A percentile compares a stretch with the other conserved stretches of the same genome.
Evolutionary conservation across 2,329 filamentous ascomycete genomes (phyloP).

Genomic region (Aspergillus calidoustus): DNA sequence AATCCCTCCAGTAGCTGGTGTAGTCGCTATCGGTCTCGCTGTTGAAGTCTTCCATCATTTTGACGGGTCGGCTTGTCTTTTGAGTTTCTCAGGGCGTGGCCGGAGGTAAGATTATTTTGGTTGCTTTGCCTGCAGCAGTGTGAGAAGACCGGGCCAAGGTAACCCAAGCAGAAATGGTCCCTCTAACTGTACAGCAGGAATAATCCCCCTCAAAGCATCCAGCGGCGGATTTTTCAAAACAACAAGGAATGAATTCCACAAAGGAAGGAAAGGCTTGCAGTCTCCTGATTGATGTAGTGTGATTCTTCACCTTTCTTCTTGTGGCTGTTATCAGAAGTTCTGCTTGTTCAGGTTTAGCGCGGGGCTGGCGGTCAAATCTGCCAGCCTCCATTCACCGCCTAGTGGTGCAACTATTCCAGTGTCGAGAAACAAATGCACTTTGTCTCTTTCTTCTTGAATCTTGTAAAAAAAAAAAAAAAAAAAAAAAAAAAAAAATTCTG

Average conservation of each 20-base stretch:
- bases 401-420: no score
- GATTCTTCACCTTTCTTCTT: conserved; percentile 27
- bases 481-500: no score
- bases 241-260: conserved; percentile 2
- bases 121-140: conserved; percentile 30
- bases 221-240: neutral
- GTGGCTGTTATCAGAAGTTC: conserved; percentile 31
- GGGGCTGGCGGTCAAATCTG: conserved; percentile 32
- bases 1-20: conserved; percentile 98
- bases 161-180: conserved; percentile 26
- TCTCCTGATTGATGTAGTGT: conserved; percentile 20
- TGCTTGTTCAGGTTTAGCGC: conserved; percentile 30
- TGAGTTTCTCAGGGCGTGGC: conserved; percentile 1
- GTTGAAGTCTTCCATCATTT: conserved; percentile 90
- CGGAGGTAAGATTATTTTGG: conserved; percentile 24
- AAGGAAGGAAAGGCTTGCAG: conserved; percentile 7
- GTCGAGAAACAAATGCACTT: neutral
- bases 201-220: conserved; percentile 25
- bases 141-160: conserved; percentile 27
- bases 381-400: conserved; percentile 23
- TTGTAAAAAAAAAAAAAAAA: no score
- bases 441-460: neutral
- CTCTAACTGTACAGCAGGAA: conserved; percentile 30
- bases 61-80: conserved; percentile 11
- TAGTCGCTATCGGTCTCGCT: conserved; percentile 99